Evolutionary conservation across 306 rosid genomes (phyloP).

Genomic region (Trifolium dubium): DNA sequence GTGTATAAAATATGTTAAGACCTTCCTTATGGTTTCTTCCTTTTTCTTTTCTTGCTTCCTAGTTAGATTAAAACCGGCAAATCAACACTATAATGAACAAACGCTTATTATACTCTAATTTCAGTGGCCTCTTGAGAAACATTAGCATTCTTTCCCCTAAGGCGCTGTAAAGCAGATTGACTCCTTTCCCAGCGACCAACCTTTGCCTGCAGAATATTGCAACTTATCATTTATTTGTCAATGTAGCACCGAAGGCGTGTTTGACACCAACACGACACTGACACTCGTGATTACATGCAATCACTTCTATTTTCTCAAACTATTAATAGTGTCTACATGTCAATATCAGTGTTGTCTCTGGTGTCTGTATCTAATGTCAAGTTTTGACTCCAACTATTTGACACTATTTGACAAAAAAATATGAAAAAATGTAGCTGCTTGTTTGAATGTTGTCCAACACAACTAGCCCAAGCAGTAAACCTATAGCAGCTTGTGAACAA

Average conservation of each 20-base stretch:
- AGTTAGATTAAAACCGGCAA: conserved; percentile 12
- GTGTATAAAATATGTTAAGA: neutral
- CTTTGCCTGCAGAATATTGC: conserved; percentile 66
- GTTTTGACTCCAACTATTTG: neutral
- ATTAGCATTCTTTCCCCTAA: conserved; percentile 64
- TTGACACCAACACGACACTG: neutral
- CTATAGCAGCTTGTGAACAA: neutral
- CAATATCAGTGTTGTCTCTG: neutral
- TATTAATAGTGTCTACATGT: neutral
- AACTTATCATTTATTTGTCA: conserved; percentile 16
- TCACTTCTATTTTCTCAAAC: neutral
- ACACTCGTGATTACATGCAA: neutral
- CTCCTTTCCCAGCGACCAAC: conserved; percentile 55
- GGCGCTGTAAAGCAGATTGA: conserved; percentile 66
- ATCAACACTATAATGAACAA: conserved; percentile 2
- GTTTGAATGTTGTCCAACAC: neutral
- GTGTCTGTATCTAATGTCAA: neutral
- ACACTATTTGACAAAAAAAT: too few relatives aligned
- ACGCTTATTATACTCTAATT: conserved; percentile 58
- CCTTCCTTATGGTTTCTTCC: neutral
- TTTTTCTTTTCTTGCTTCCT: neutral
- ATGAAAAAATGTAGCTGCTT: conserved; percentile 8
- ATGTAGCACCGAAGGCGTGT: neutral
- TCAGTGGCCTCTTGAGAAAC: conserved; percentile 70
- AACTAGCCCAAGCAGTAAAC: conserved; percentile 6